Evolutionary conservation across 2,329 filamentous ascomycete genomes (phyloP).

Genomic region (Tolypocladium paradoxum): DNA sequence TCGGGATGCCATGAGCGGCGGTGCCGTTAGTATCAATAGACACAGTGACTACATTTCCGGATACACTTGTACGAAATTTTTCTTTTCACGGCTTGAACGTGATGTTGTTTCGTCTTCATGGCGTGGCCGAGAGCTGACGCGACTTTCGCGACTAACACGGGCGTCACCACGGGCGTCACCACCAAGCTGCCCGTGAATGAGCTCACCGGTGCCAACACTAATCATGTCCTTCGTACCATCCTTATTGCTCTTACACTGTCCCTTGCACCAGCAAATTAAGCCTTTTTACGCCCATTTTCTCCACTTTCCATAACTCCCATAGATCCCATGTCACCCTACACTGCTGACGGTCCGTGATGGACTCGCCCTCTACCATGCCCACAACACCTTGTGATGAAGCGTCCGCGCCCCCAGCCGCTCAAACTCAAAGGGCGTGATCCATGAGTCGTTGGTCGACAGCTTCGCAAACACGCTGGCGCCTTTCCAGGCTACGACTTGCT

Average conservation of each 20-base stretch:
- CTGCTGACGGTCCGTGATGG: not conserved
- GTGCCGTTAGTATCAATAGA: not conserved
- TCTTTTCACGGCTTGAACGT: not conserved
- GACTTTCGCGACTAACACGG: not conserved
- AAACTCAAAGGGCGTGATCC: conserved; percentile 82
- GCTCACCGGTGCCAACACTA: not conserved
- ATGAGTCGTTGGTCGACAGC: conserved; percentile 85
- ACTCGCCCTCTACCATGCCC: conserved; percentile 38
- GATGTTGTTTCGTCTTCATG: not conserved
- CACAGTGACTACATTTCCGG: not conserved
- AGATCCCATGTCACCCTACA: not conserved
- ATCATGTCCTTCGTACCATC: too few species aligned
- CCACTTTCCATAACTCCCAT: conserved; percentile 1
- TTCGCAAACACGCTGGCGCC: conserved; percentile 94
- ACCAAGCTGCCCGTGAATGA: not conserved
- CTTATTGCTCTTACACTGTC: not conserved
- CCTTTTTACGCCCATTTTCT: not conserved
- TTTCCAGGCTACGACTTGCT: conserved; percentile 97
- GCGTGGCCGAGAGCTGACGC: not conserved
- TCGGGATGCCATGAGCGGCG: not conserved
- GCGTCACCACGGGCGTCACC: too few species aligned
- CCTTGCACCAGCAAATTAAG: not conserved
- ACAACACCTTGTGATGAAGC: conserved; percentile 70
- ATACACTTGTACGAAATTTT: not conserved
- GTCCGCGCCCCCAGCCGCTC: conserved; percentile 73